Evolutionary conservation across 192 early-diverging fungal genomes (phyloP).

Genomic region (Cladochytrium replicatum): DNA sequence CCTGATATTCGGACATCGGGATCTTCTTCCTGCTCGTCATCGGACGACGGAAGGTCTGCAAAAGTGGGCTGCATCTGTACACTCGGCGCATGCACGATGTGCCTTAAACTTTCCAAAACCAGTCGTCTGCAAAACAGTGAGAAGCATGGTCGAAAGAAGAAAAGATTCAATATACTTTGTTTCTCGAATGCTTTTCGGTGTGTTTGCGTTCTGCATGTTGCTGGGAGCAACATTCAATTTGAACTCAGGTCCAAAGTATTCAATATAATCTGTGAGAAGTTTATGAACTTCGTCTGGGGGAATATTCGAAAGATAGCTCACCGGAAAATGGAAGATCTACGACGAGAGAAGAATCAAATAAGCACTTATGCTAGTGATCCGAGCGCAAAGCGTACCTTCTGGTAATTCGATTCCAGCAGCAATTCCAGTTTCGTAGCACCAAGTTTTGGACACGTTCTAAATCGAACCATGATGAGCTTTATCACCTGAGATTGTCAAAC

Average conservation of each 20-base stretch:
- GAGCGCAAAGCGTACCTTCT: too few relatives aligned
- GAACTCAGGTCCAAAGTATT: slow-evolving; percentile 53
- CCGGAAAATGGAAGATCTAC: too few relatives aligned
- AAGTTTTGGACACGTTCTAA: slow-evolving; percentile 88
- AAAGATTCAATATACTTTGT: too few relatives aligned
- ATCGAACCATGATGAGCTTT: too few relatives aligned
- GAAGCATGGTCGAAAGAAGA: not conserved
- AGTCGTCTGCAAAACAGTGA: slow-evolving; percentile 15
- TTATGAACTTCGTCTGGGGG: too few relatives aligned
- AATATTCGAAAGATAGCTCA: too few relatives aligned
- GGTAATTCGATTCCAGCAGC: slow-evolving; percentile 62
- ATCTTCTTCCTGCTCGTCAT: too few relatives aligned
- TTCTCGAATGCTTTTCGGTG: slow-evolving; percentile 67
- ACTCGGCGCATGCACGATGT: slow-evolving; percentile 78
- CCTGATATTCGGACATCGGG: too few relatives aligned
- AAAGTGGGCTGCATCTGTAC: slow-evolving; percentile 83
- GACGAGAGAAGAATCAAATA: too few relatives aligned
- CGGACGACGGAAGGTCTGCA: not conserved
- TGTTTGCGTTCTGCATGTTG: slow-evolving; percentile 85
- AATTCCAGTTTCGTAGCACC: slow-evolving; percentile 87
- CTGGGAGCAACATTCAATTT: slow-evolving; percentile 56
- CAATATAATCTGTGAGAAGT: slow-evolving; percentile 55
- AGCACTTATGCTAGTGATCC: too few relatives aligned
- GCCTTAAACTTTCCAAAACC: slow-evolving; percentile 82
- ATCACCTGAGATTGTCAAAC: too few relatives aligned